Conservation (phyloP, 1,139 yeast genomes). For the Debaryomyces subglobosus region DNA sequence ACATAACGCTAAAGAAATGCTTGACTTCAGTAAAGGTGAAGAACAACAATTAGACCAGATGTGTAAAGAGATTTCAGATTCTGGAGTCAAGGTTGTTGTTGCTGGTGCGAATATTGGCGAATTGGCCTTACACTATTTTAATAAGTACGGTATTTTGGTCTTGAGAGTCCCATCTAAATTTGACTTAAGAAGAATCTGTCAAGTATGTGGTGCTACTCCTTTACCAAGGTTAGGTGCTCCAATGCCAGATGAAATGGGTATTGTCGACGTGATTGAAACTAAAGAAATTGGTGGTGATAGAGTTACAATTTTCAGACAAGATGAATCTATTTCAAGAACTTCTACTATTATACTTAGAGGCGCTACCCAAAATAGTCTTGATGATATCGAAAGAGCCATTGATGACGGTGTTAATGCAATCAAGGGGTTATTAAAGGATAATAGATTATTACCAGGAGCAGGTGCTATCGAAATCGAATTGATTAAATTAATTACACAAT, state of each 20-base stretch:
- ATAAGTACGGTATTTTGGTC: constrained; percentile 82
- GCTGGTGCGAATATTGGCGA: constrained; percentile 96
- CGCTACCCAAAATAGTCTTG: constrained; percentile 93
- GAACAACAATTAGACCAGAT: constrained; percentile 89
- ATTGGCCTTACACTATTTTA: constrained; percentile 87
- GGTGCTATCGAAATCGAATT: constrained; percentile 96
- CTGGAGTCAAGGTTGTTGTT: constrained; percentile 85
- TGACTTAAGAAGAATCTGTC: constrained; percentile 88
- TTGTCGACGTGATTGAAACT: constrained; percentile 85
- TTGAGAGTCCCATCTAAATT: constrained; percentile 91
- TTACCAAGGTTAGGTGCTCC: constrained; percentile 95
- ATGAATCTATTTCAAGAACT: constrained; percentile 68
- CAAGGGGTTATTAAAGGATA: constrained; percentile 83
- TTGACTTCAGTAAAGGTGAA: constrained; percentile 94
- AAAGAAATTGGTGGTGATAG: constrained; percentile 97
- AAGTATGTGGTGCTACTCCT: constrained; percentile 98
- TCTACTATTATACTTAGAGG: constrained; percentile 94
- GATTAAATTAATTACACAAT: constrained; percentile 74
- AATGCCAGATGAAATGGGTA: constrained; percentile 91
- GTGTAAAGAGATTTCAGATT: constrained; percentile 79
- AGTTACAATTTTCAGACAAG: constrained; percentile 91
- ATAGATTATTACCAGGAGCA: constrained; percentile 89
- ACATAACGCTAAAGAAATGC: constrained; percentile 96
- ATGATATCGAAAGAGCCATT: constrained; percentile 94
- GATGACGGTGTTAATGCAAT: constrained; percentile 95